A percentile compares a stretch with the other conserved stretches of the same genome.
These are phyloP conservation scores for Teunomyces tritomae DNA, from an alignment of 805 yeast species.

Conservation along the genomic window DNA sequence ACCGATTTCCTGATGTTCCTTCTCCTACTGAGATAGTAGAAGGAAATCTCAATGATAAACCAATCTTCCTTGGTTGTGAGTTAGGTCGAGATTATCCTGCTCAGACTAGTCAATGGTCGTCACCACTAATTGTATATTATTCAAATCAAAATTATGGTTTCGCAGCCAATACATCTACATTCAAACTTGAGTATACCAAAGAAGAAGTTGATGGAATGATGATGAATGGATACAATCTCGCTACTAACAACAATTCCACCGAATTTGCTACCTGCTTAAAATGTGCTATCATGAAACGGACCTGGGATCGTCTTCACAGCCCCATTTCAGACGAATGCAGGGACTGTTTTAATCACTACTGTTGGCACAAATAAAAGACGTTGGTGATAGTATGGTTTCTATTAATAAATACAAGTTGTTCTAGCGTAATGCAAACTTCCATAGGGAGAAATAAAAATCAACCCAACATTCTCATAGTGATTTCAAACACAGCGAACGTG, in stretches of 20 bases:
- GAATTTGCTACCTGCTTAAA: slow-evolving; percentile 49
- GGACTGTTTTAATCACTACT: slow-evolving; percentile 17
- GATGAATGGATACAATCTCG: slow-evolving; percentile 51
- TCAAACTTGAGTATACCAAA: slow-evolving; percentile 48
- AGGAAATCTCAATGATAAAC: slow-evolving; percentile 19
- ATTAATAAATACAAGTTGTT: not conserved
- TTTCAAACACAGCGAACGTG: slow-evolving; percentile 90
- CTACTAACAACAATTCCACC: slow-evolving; percentile 42
- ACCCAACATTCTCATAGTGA: slow-evolving; percentile 68
- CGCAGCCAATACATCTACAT: slow-evolving; percentile 56
- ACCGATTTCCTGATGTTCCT: slow-evolving; percentile 37
- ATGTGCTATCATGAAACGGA: slow-evolving; percentile 55
- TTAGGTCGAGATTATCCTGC: slow-evolving; percentile 27
- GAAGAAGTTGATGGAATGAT: slow-evolving; percentile 46
- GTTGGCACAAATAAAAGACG: slow-evolving; percentile 13
- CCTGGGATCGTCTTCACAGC: slow-evolving; percentile 36
- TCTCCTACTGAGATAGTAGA: slow-evolving; percentile 20
- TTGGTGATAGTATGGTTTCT: not conserved
- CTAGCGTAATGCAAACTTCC: too few species aligned
- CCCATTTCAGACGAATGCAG: slow-evolving; percentile 16
- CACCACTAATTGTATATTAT: slow-evolving; percentile 55
- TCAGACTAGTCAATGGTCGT: slow-evolving; percentile 23
- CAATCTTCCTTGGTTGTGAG: slow-evolving; percentile 46
- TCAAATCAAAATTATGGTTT: slow-evolving; percentile 44
- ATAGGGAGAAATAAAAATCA: slow-evolving; percentile 12